These are phyloP conservation scores for Pezicula radicicola DNA, from an alignment of 2,329 filamentous ascomycete genomes.

Conservation along the genomic window DNA sequence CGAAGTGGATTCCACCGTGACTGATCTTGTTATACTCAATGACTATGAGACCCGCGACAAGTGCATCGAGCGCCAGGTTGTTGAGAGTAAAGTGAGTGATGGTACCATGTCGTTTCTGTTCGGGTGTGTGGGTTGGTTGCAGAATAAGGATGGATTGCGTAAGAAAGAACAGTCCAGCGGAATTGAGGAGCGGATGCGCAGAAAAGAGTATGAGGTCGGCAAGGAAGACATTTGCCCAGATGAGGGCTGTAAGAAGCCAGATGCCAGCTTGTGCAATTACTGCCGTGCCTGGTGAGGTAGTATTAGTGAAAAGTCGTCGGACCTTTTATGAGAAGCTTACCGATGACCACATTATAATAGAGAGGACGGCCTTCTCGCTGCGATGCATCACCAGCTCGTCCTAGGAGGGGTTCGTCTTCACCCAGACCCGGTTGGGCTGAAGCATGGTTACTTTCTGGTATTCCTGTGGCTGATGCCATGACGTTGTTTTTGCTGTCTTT, in stretches of 20 bases:
- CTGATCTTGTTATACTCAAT: slow-evolving; percentile 84
- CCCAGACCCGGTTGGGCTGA: slow-evolving; percentile 25
- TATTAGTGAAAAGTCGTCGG: slow-evolving; percentile 4
- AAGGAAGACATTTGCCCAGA: slow-evolving; percentile 76
- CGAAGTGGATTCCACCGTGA: slow-evolving; percentile 68
- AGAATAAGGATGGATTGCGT: slow-evolving; percentile 79
- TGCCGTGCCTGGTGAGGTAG: slow-evolving; percentile 63
- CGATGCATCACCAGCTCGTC: slow-evolving; percentile 67
- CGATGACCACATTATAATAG: slow-evolving; percentile 69
- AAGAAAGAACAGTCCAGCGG: slow-evolving; percentile 67
- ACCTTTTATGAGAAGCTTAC: slow-evolving; percentile 39
- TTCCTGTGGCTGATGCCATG: slow-evolving; percentile 69
- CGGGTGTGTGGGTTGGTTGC: slow-evolving; percentile 77
- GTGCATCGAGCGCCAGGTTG: slow-evolving; percentile 45
- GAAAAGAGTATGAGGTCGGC: slow-evolving; percentile 76
- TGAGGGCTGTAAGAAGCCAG: slow-evolving; percentile 68
- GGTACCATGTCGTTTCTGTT: slow-evolving; percentile 65
- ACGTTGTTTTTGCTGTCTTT: neutral
- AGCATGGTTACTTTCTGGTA: slow-evolving; percentile 49
- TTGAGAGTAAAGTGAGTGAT: slow-evolving; percentile 69
- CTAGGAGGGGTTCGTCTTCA: slow-evolving; percentile 70
- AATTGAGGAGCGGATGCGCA: slow-evolving; percentile 74
- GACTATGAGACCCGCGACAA: slow-evolving; percentile 63
- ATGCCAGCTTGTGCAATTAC: slow-evolving; percentile 76
- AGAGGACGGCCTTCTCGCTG: slow-evolving; percentile 65